phyloP scores from a whole-genome alignment of 257 asterid genomes.

The Linderniella brevidens region DNA sequence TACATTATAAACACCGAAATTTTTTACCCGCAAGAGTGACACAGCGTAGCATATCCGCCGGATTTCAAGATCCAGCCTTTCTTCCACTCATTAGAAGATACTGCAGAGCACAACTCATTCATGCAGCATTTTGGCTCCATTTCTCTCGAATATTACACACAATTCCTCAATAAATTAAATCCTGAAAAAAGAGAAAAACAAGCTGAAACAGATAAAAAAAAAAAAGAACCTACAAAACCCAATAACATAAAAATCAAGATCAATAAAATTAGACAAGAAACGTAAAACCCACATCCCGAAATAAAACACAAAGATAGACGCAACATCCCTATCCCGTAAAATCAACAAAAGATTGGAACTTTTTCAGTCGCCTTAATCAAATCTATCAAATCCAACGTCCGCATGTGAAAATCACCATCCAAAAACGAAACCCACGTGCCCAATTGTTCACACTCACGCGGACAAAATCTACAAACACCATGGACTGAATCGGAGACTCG shows the following conservation, averaged over 20 bases:
- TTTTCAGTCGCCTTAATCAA: not conserved
- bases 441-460: too few relatives aligned
- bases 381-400: too few relatives aligned
- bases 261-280: too few relatives aligned
- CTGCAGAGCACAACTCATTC: slow-evolving; percentile 62
- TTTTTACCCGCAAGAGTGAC: slow-evolving; percentile 84
- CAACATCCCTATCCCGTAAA: not conserved
- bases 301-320: too few relatives aligned
- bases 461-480: too few relatives aligned
- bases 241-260: too few relatives aligned
- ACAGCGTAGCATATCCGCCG: slow-evolving; percentile 75
- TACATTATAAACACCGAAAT: slow-evolving; percentile 8
- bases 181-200: slow-evolving; percentile 18
- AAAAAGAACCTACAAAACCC: not conserved
- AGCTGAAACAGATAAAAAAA: slow-evolving; percentile 27
- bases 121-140: slow-evolving; percentile 87
- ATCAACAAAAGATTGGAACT: slow-evolving; percentile 3
- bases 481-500: too few relatives aligned
- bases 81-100: slow-evolving; percentile 80
- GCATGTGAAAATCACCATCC: too few relatives aligned
- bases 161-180: slow-evolving; percentile 13
- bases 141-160: slow-evolving; percentile 14
- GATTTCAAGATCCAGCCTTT: slow-evolving; percentile 88
- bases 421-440: too few relatives aligned
- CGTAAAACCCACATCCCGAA: too few relatives aligned